These are phyloP conservation scores for Salvia sclarea DNA, from an alignment of 305 asterid genomes.

Conservation along the genomic window DNA sequence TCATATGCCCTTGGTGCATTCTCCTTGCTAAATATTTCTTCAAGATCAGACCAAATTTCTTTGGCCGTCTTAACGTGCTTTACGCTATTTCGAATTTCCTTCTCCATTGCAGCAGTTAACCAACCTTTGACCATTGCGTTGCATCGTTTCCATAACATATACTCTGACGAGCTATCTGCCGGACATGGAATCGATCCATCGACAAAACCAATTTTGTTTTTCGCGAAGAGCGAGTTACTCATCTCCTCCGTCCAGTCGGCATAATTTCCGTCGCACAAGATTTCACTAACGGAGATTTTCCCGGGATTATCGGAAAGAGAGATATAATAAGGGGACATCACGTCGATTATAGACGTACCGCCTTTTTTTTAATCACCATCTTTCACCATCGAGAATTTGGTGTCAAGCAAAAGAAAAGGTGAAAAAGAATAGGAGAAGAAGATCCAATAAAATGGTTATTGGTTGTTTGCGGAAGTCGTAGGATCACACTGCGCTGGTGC, in stretches of 20 bases:
- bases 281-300: background rate
- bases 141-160: background rate
- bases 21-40: background rate
- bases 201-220: background rate
- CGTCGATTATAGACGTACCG: background rate
- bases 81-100: background rate
- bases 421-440: too few relatives aligned
- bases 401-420: too few relatives aligned
- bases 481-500: too few relatives aligned
- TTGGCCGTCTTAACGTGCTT: background rate
- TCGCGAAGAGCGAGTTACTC: background rate
- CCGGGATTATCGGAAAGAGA: background rate
- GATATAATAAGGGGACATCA: background rate
- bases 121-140: constrained; percentile 3
- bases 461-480: too few relatives aligned
- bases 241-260: constrained; percentile 5
- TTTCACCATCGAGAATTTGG: too few relatives aligned
- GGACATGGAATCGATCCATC: background rate
- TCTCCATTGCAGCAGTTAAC: background rate
- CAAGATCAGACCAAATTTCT: background rate
- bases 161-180: background rate
- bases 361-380: too few relatives aligned
- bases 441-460: too few relatives aligned
- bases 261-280: background rate
- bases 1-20: background rate